A percentile compares a stretch with the other conserved stretches of the same genome.
Evolutionary conservation across 2,329 filamentous ascomycete genomes (phyloP).

Genomic region (Nemania sp.): DNA sequence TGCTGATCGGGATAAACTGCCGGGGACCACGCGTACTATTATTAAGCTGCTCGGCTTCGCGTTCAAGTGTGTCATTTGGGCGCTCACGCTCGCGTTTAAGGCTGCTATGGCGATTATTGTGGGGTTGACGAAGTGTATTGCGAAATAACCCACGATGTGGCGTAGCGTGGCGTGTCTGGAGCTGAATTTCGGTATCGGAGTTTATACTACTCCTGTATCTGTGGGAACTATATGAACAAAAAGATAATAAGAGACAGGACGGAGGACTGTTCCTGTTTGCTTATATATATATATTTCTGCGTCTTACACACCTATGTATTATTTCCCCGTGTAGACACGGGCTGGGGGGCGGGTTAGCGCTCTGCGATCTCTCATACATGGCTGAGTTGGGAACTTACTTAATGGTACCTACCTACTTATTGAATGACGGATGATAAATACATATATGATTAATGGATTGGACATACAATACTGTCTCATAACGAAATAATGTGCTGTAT

Average conservation of each 20-base stretch:
- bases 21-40: slow-evolving; percentile 51
- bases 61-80: slow-evolving; percentile 63
- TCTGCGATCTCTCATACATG: slow-evolving; percentile 3
- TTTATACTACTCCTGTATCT: no score
- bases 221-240: no score
- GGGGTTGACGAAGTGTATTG: slow-evolving; percentile 55
- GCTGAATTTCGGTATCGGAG: not conserved
- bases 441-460: slow-evolving; percentile 16
- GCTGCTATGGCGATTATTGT: slow-evolving; percentile 54
- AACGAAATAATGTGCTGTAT: no score
- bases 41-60: slow-evolving; percentile 56
- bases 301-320: not conserved
- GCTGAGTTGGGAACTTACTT: slow-evolving; percentile 14
- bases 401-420: slow-evolving; percentile 13
- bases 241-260: no score
- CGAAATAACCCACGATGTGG: no score
- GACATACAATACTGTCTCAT: no score
- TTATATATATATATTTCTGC: not conserved
- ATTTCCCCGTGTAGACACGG: slow-evolving; percentile 1
- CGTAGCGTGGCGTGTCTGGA: not conserved
- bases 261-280: not conserved
- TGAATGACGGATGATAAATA: not conserved
- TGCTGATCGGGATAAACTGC: slow-evolving; percentile 51
- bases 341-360: not conserved
- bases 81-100: slow-evolving; percentile 59